Evolutionary conservation across 2,329 filamentous ascomycete genomes (phyloP).

Genomic region (Teratosphaeria epicoccoides): DNA sequence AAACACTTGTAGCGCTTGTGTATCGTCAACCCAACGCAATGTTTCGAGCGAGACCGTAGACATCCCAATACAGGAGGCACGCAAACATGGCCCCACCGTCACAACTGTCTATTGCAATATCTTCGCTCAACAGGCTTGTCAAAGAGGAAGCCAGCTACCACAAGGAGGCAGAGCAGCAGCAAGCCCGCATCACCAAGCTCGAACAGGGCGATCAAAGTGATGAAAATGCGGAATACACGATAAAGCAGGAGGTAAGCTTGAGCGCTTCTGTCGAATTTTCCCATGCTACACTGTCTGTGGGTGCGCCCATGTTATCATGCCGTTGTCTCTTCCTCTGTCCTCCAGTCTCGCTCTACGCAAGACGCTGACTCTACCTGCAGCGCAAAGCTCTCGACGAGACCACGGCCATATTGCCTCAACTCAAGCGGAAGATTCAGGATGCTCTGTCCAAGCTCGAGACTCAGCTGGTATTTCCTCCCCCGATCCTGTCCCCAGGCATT

Average conservation of each 20-base stretch:
- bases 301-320: no score
- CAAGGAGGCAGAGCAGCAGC: slow-evolving; percentile 69
- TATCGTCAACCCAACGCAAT: neutral
- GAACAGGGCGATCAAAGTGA: slow-evolving; percentile 40
- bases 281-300: neutral
- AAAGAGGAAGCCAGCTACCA: slow-evolving; percentile 90
- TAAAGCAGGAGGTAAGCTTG: slow-evolving; percentile 72
- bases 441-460: slow-evolving; percentile 65
- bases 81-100: slow-evolving; percentile 62
- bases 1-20: no score
- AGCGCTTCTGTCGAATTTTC: neutral
- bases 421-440: slow-evolving; percentile 60
- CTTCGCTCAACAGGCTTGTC: slow-evolving; percentile 69
- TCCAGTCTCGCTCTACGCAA: neutral
- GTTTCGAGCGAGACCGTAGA: neutral
- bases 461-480: slow-evolving; percentile 49
- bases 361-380: slow-evolving; percentile 35
- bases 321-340: neutral
- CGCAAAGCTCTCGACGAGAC: slow-evolving; percentile 78
- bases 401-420: slow-evolving; percentile 63
- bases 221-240: slow-evolving; percentile 63
- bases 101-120: slow-evolving; percentile 66
- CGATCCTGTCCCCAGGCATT: neutral
- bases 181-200: slow-evolving; percentile 59
- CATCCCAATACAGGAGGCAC: neutral